Percentiles rank a stretch among this genome's conserved stretches.
phyloP scores from a whole-genome alignment of 2,329 filamentous ascomycete species.

The Neopestalotiopsis sp. region DNA sequence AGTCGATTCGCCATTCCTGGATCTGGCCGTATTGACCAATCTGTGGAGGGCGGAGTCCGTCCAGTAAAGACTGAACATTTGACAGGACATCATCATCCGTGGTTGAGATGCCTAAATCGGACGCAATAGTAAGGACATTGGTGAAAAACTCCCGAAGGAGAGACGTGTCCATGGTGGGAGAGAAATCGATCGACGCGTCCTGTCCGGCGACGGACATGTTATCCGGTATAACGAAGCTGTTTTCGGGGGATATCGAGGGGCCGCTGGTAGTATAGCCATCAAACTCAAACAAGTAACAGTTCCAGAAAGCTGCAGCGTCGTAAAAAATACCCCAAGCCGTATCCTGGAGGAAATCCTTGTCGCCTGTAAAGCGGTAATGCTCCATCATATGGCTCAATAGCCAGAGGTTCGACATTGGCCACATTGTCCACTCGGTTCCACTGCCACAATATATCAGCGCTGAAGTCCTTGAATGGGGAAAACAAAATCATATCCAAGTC shows the following conservation, averaged over 20 bases:
- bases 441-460: not conserved
- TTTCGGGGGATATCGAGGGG: constrained; percentile 43
- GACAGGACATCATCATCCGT: constrained; percentile 10
- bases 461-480: no score
- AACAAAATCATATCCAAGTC: no score
- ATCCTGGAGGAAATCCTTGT: constrained; percentile 29
- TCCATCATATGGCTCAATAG: constrained; percentile 35
- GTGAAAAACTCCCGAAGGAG: constrained; percentile 43
- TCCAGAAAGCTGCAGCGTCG: constrained; percentile 37
- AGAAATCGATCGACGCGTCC: constrained; percentile 29
- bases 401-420: constrained; percentile 37
- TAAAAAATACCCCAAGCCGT: constrained; percentile 31
- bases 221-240: constrained; percentile 27
- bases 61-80: constrained; percentile 23
- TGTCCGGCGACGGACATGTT: constrained; percentile 11
- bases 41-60: constrained; percentile 28
- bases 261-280: constrained; percentile 14
- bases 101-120: constrained; percentile 21
- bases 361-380: constrained; percentile 32
- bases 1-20: constrained; percentile 21
- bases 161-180: constrained; percentile 45
- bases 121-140: constrained; percentile 27
- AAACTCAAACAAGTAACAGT: constrained; percentile 33
- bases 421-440: constrained; percentile 37
- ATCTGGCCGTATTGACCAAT: constrained; percentile 20